Percentiles rank a stretch among this genome's conserved stretches.
Evolutionary conservation across 176 grass and related monocot species (phyloP).

Genomic region (Tuctoria greenei): DNA sequence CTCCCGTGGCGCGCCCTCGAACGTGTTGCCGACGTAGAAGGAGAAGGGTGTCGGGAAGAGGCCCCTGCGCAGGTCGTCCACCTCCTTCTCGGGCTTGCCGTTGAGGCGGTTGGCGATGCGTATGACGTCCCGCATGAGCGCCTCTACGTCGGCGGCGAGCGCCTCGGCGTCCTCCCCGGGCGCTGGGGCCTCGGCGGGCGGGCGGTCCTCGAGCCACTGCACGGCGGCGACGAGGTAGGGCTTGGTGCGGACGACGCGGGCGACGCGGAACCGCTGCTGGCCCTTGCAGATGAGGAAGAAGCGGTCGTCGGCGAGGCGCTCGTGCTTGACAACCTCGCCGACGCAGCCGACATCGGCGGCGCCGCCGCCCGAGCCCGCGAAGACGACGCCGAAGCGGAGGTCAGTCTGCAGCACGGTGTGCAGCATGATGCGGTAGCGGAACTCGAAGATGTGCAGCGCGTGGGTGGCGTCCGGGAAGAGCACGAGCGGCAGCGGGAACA

Average conservation of each 20-base stretch:
- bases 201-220: constrained; percentile 94
- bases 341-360: constrained; percentile 82
- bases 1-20: constrained; percentile 80
- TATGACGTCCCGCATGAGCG: constrained; percentile 92
- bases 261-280: constrained; percentile 91
- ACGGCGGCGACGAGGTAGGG: constrained; percentile 95
- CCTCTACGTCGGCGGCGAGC: constrained; percentile 77
- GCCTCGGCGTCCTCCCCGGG: constrained; percentile 70
- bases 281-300: constrained; percentile 99
- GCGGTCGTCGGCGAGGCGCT: constrained; percentile 87
- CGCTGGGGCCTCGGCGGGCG: constrained; percentile 49
- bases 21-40: constrained; percentile 93
- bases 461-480: constrained; percentile 84
- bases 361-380: constrained; percentile 45
- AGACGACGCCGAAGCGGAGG: constrained; percentile 68
- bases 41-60: constrained; percentile 97
- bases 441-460: constrained; percentile 97
- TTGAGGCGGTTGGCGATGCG: constrained; percentile 92
- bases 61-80: constrained; percentile 70
- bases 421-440: constrained; percentile 98
- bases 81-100: constrained; percentile 79
- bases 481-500: constrained; percentile 91
- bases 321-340: constrained; percentile 95
- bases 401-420: constrained; percentile 88
- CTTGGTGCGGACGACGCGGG: constrained; percentile 64